Evolutionary conservation across 768 basidiomycete genomes (phyloP).

Genomic region (Trametes coccinea): DNA sequence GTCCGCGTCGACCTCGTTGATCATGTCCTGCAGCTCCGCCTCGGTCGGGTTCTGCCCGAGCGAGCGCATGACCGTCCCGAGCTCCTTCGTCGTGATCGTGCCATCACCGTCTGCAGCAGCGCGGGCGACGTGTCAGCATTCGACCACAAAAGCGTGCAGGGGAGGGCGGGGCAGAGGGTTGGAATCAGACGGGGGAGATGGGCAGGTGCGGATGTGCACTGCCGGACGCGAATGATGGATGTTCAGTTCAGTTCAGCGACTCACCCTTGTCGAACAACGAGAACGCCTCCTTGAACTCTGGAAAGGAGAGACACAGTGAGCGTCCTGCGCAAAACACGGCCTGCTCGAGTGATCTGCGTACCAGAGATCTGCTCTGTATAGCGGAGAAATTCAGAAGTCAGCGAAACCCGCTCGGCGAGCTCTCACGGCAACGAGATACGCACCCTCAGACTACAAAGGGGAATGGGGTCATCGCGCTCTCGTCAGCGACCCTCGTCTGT

Average conservation of each 20-base stretch:
- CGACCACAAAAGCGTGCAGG: not conserved
- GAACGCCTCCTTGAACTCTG: conserved; percentile 99
- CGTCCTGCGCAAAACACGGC: conserved; percentile 3
- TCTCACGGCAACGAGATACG: conserved; percentile 20
- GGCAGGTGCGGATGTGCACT: not conserved
- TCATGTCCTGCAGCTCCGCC: conserved; percentile 91
- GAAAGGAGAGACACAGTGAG: conserved; percentile 2
- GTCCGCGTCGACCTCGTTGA: conserved; percentile 91
- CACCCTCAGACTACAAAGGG: conserved; percentile 29
- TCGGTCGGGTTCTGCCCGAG: conserved; percentile 92
- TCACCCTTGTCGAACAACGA: conserved; percentile 94
- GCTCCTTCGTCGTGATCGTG: conserved; percentile 87
- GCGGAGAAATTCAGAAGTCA: conserved; percentile 19
- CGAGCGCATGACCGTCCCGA: conserved; percentile 92
- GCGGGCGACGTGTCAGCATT: not conserved
- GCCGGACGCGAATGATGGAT: too few species aligned
- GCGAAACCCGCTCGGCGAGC: conserved; percentile 6
- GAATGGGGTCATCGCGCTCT: not conserved
- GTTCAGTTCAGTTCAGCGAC: conserved; percentile 23
- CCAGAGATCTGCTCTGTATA: conserved; percentile 86
- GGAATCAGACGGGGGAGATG: not conserved
- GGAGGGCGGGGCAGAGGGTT: not conserved
- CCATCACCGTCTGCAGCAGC: conserved; percentile 75
- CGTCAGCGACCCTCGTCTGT: conserved; percentile 5
- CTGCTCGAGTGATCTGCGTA: conserved; percentile 37